Conservation (phyloP, 2,329 filamentous ascomycete species). For the Phialemonium atrogriseum region DNA sequence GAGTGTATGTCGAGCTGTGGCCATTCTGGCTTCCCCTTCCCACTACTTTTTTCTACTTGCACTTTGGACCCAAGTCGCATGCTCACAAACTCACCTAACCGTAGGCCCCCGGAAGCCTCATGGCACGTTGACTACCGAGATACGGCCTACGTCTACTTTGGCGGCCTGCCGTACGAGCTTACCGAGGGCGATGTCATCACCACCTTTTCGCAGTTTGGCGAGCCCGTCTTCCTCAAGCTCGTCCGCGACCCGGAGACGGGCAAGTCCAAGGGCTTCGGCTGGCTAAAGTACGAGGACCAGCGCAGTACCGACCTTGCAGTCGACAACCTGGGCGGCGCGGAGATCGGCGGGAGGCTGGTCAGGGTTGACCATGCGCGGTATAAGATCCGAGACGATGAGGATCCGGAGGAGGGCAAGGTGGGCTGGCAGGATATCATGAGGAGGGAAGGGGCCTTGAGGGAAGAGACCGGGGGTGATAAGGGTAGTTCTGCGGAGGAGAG, state of each 20-base stretch:
- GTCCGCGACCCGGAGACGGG: constrained; percentile 93
- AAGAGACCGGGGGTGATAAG: constrained; percentile 30
- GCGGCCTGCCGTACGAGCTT: constrained; percentile 84
- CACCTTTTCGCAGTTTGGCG: constrained; percentile 95
- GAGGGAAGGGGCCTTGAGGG: constrained; percentile 32
- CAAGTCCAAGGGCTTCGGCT: constrained; percentile 89
- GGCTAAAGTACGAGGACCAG: constrained; percentile 98
- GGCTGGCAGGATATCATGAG: constrained; percentile 52
- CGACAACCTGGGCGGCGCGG: constrained; percentile 86
- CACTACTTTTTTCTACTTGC: not conserved
- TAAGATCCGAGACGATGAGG: constrained; percentile 75
- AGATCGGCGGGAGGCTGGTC: constrained; percentile 69
- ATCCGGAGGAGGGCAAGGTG: constrained; percentile 49
- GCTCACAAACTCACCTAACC: too few species aligned
- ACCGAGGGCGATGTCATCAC: constrained; percentile 93
- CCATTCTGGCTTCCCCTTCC: not conserved
- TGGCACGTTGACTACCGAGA: constrained; percentile 96
- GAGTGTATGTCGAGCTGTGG: constrained; percentile 53
- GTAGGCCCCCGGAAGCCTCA: constrained; percentile 72
- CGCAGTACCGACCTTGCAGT: constrained; percentile 92
- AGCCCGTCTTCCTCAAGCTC: constrained; percentile 88
- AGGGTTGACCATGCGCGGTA: constrained; percentile 92
- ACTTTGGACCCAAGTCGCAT: too few species aligned
- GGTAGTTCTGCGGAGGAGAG: constrained; percentile 37
- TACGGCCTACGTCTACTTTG: constrained; percentile 94